Conservation (phyloP, 345 rosid species). For the Heritiera fomes region DNA sequence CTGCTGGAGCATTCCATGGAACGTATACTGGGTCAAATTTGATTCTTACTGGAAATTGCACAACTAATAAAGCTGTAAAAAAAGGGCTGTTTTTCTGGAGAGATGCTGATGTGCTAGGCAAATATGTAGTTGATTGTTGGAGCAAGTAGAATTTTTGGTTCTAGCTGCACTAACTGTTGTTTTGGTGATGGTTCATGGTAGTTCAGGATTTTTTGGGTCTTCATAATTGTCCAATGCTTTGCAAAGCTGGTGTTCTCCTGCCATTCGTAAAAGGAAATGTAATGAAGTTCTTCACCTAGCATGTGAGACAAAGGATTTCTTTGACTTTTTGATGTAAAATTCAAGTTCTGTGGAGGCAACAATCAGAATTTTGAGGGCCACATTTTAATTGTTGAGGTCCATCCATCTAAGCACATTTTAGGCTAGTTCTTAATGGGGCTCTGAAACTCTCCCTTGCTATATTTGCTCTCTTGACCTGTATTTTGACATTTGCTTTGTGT, state of each 20-base stretch:
- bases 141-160: conserved; percentile 20
- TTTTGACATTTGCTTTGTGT: neutral
- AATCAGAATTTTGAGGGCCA: conserved; percentile 27
- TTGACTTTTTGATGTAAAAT: conserved; percentile 31
- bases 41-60: conserved; percentile 19
- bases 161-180: conserved; percentile 28
- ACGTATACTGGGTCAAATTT: conserved; percentile 16
- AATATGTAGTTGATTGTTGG: conserved; percentile 4
- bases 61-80: conserved; percentile 15
- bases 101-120: conserved; percentile 19
- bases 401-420: conserved; percentile 28
- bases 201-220: conserved; percentile 3
- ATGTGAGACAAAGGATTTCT: conserved; percentile 10
- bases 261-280: conserved; percentile 16
- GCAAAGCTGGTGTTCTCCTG: conserved; percentile 18
- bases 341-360: conserved; percentile 28
- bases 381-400: conserved; percentile 24
- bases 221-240: conserved; percentile 26
- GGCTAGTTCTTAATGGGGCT: conserved; percentile 36
- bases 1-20: conserved; percentile 19
- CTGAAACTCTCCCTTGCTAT: conserved; percentile 14
- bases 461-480: neutral
- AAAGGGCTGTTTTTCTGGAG: conserved; percentile 23
- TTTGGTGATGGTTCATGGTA: conserved; percentile 18
- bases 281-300: conserved; percentile 17